Base-by-base conservation (phyloP, 1,284 basidiomycete genomes). In the Hemileia vastatrix region DNA sequence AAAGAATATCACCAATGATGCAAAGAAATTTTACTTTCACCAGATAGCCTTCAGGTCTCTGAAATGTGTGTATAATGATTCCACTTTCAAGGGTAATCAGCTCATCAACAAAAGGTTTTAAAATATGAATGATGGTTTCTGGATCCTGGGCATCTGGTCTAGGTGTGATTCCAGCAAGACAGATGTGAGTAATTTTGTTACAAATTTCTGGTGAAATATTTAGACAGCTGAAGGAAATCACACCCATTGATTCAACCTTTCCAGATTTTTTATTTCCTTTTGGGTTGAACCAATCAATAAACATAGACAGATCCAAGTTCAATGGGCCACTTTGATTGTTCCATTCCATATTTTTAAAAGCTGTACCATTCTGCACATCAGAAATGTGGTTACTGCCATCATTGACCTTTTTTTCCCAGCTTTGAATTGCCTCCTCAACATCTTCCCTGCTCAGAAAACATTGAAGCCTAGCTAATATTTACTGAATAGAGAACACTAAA, bases 271-370 rank as follows among this genome's bases (percentile, higher is more conserved):
- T 51, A 52, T 63, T 57, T 51, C 55, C 56, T n/a, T 49, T 45
- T 36, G 54, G 61, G 47, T 65, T 65, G 47, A 64, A 64, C 61
- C 64, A 65, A 18, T 64, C 64, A 43, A 63, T 52, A 43, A 61
- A 65, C n/a, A 65, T 21, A 18, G 47, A 55, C n/a, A 65, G 13
- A 15, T 5, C 48, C 15, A 58, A 18, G 2, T 58, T 58, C 45
- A 57, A 27, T 8, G 24, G 23, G n/a, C 49, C 11, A 11, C 33
- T 18, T 5, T 55, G 23, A 40, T 45, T 55, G 8, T n/a, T 21
- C 54, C 54, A 55, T 5, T n/a, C 21, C 3, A 40, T 55, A 18
- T 49, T 18, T 45, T 23, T 57, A 31, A 31, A 49, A 13, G 2
- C 19, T n/a, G 31, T 45, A 8, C 44, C 23, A n/a, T 57, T 43